A percentile compares a stretch with the other conserved stretches of the same genome.
These are phyloP conservation scores for Phytophthora ohioensis DNA, from an alignment of 352 stramenopile species.

Conservation along the genomic window DNA sequence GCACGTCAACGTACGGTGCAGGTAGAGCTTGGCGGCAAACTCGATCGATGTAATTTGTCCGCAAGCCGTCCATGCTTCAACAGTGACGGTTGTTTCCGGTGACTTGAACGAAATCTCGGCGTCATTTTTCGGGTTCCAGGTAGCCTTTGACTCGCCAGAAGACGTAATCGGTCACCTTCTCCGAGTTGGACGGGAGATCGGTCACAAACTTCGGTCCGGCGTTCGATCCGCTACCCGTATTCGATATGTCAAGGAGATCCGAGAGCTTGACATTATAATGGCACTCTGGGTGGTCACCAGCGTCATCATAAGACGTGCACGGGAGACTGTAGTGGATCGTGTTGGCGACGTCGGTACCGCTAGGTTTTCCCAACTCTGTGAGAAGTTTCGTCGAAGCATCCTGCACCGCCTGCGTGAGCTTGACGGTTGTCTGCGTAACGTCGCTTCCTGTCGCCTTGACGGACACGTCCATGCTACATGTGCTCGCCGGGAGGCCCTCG, in stretches of 20 bases:
- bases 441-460: slow-evolving; percentile 49
- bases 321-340: slow-evolving; percentile 25
- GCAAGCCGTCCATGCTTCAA: slow-evolving; percentile 65
- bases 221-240: background rate
- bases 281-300: slow-evolving; percentile 3
- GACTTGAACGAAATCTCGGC: slow-evolving; percentile 32
- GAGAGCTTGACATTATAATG: slow-evolving; percentile 28
- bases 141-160: slow-evolving; percentile 65
- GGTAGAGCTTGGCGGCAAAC: slow-evolving; percentile 52
- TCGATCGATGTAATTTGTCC: slow-evolving; percentile 35
- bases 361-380: slow-evolving; percentile 5
- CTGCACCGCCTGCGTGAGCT: slow-evolving; percentile 36
- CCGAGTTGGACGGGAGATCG: background rate
- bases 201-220: background rate
- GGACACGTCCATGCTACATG: slow-evolving; percentile 48
- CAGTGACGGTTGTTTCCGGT: slow-evolving; percentile 38
- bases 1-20: slow-evolving; percentile 37
- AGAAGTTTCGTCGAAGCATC: background rate
- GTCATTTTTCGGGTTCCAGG: slow-evolving; percentile 14
- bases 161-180: slow-evolving; percentile 6
- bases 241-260: slow-evolving; percentile 11
- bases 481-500: background rate
- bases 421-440: slow-evolving; percentile 29
- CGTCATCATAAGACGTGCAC: slow-evolving; percentile 20
- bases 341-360: background rate